A percentile compares a stretch with the other conserved stretches of the same genome.
These are phyloP conservation scores for Candida sphagnicola DNA, from an alignment of 805 yeast genomes.

Conservation along the genomic window DNA sequence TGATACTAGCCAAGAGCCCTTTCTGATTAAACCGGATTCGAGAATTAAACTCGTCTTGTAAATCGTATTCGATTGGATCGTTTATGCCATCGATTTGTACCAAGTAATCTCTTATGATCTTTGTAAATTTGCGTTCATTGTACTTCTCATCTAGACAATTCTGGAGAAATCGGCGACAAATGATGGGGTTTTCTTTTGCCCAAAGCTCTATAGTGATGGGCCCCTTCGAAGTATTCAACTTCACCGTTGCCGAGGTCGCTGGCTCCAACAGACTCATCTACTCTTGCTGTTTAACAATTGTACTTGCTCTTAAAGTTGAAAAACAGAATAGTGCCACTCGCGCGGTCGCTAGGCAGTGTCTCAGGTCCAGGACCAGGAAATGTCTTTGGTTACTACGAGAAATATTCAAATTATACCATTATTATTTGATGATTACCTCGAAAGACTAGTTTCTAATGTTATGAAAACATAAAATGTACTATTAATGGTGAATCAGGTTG, in stretches of 20 bases:
- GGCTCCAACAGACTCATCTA: slow-evolving; percentile 35
- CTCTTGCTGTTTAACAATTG: not conserved
- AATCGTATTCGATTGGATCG: slow-evolving; percentile 7
- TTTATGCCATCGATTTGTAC: slow-evolving; percentile 8
- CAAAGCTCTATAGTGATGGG: slow-evolving; percentile 57
- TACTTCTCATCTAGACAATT: slow-evolving; percentile 43
- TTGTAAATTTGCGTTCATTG: slow-evolving; percentile 37
- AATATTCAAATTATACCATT: no score
- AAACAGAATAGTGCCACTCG: no score
- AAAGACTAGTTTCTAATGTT: no score
- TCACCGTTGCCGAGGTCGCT: slow-evolving; percentile 57
- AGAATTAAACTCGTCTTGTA: slow-evolving; percentile 43
- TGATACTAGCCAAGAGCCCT: slow-evolving; percentile 53
- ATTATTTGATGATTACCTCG: no score
- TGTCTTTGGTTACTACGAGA: no score
- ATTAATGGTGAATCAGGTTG: no score
- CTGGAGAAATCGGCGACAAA: slow-evolving; percentile 46
- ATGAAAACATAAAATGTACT: no score
- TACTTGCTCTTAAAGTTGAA: no score
- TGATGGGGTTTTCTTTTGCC: slow-evolving; percentile 62
- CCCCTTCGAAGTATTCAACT: slow-evolving; percentile 56
- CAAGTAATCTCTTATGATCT: slow-evolving; percentile 27
- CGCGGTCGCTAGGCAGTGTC: no score
- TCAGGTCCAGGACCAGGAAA: no score
- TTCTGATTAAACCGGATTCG: slow-evolving; percentile 48